These are phyloP conservation scores for Verticillium nubilum DNA, from an alignment of 2,329 filamentous ascomycete genomes.

Conservation along the genomic window DNA sequence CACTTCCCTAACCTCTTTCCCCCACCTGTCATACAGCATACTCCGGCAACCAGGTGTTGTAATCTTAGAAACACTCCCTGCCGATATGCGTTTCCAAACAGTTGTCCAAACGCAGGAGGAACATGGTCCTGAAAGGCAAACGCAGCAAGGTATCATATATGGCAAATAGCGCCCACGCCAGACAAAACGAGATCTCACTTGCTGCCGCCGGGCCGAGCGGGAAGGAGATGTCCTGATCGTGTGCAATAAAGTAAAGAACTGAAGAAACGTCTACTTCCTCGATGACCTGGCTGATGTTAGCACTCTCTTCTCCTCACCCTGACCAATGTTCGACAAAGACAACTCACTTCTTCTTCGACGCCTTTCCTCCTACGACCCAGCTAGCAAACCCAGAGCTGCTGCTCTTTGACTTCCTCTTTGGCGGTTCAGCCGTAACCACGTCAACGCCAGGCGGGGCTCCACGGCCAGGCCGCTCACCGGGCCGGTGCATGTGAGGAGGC, in stretches of 20 bases:
- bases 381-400: constrained; percentile 20
- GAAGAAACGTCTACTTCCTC: background rate
- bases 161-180: background rate
- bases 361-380: constrained; percentile 25
- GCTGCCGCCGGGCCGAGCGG: background rate
- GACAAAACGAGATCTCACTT: background rate
- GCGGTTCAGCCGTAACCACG: constrained; percentile 3
- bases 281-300: background rate
- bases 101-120: background rate
- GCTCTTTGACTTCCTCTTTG: constrained; percentile 21
- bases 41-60: constrained; percentile 14
- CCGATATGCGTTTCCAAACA: background rate
- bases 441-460: background rate
- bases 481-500: constrained; percentile 1
- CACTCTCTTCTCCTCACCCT: background rate
- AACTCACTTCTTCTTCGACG: constrained; percentile 26
- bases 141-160: constrained; percentile 20
- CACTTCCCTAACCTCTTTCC: background rate
- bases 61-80: background rate
- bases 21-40: constrained; percentile 6
- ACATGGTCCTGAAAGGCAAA: background rate
- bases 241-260: background rate
- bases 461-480: background rate
- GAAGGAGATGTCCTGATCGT: background rate
- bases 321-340: background rate